Percentiles rank a stretch among this genome's conserved stretches.
phyloP scores from a whole-genome alignment of 2,329 filamentous ascomycete species.

The Fusarium virguliforme region DNA sequence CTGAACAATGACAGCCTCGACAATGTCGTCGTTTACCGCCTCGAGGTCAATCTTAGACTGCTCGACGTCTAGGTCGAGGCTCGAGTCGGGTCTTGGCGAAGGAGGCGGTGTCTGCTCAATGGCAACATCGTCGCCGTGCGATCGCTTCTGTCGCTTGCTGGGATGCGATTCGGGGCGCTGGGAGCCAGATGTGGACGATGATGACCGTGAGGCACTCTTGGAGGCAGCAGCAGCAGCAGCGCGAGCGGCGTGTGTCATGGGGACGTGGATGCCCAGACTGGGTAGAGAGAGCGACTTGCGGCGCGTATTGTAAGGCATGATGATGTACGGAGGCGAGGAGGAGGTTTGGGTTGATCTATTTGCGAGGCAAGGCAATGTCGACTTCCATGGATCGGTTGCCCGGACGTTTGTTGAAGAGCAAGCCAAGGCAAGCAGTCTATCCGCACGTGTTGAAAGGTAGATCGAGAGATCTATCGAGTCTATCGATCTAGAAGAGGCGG shows the following conservation, averaged over 20 bases:
- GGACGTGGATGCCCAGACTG: slow-evolving; percentile 91
- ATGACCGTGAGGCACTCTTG: slow-evolving; percentile 56
- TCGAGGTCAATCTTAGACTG: slow-evolving; percentile 73
- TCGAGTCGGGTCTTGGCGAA: slow-evolving; percentile 55
- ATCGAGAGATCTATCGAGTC: slow-evolving; percentile 31
- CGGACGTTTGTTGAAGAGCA: slow-evolving; percentile 33
- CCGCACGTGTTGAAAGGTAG: slow-evolving; percentile 33
- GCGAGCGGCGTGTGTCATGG: slow-evolving; percentile 75
- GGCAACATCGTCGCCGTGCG: slow-evolving; percentile 86
- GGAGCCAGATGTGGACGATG: slow-evolving; percentile 51
- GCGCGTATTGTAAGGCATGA: slow-evolving; percentile 96
- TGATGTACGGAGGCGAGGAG: slow-evolving; percentile 29
- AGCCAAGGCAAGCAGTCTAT: slow-evolving; percentile 32
- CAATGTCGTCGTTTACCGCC: slow-evolving; percentile 94
- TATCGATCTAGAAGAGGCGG: slow-evolving; percentile 39
- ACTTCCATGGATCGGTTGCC: slow-evolving; percentile 39
- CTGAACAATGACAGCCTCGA: slow-evolving; percentile 90
- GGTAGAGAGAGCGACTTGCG: slow-evolving; percentile 95
- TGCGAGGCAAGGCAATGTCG: slow-evolving; percentile 33
- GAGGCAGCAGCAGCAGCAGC: slow-evolving; percentile 66
- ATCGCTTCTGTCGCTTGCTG: slow-evolving; percentile 83
- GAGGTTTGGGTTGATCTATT: slow-evolving; percentile 30
- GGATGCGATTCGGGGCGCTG: slow-evolving; percentile 59
- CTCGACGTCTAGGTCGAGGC: slow-evolving; percentile 50
- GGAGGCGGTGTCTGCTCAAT: slow-evolving; percentile 80